Percentiles rank a stretch among this genome's conserved stretches.
phyloP scores from a whole-genome alignment of 495 filamentous ascomycete genomes.

The Talaromyces wortmannii region DNA sequence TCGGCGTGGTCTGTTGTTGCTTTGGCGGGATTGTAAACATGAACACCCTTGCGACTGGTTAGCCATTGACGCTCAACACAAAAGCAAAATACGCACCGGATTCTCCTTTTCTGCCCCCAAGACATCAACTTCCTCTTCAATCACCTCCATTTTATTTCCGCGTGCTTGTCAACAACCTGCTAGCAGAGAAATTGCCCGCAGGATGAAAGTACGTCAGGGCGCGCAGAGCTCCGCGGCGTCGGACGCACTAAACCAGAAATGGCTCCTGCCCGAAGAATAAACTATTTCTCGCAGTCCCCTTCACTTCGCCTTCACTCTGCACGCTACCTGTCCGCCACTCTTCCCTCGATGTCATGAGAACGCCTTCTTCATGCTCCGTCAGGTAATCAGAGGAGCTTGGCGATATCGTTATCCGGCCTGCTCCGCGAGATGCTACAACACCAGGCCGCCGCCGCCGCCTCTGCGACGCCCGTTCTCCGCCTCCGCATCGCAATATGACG shows the following conservation, averaged over 20 bases:
- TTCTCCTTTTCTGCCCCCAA: slow-evolving; percentile 34
- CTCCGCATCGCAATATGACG: slow-evolving; percentile 21
- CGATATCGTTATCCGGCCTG: slow-evolving; percentile 28
- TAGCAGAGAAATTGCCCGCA: not conserved
- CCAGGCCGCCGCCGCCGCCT: slow-evolving; percentile 1
- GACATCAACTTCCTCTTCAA: slow-evolving; percentile 14
- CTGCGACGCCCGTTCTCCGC: slow-evolving; percentile 25
- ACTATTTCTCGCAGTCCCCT: not conserved
- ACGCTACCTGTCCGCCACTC: not conserved
- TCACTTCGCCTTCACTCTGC: not conserved
- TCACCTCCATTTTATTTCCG: not conserved
- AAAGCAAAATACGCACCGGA: slow-evolving; percentile 30
- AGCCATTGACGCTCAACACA: not conserved
- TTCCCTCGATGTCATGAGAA: slow-evolving; percentile 20
- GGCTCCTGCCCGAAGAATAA: slow-evolving; percentile 7
- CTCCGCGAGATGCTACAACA: not conserved
- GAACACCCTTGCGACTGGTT: slow-evolving; percentile 36
- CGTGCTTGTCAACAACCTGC: slow-evolving; percentile 2
- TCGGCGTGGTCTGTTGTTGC: slow-evolving; percentile 22
- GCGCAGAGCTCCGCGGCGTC: slow-evolving; percentile 8
- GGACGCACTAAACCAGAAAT: slow-evolving; percentile 30
- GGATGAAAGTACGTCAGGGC: not conserved
- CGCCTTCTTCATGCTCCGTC: slow-evolving; percentile 39
- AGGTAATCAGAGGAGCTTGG: slow-evolving; percentile 38
- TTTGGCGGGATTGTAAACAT: slow-evolving; percentile 57